These are phyloP conservation scores for Eucalyptus brandiana DNA, from an alignment of 345 rosid genomes.

Conservation along the genomic window DNA sequence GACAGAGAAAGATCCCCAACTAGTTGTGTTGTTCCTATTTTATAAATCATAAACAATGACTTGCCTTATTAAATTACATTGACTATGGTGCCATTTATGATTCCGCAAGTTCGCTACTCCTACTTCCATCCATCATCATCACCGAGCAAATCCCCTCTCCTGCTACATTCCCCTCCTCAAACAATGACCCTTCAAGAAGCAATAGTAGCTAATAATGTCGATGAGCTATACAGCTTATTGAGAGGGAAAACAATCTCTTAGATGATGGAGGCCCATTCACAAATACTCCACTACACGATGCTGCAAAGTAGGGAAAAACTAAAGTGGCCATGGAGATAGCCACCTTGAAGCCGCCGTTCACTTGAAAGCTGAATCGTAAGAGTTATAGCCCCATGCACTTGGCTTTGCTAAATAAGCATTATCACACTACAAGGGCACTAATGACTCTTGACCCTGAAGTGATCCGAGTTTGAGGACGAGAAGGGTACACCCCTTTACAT, in stretches of 20 bases:
- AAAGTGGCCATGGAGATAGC: not conserved
- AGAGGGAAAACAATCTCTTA: not conserved
- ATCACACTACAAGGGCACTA: not conserved
- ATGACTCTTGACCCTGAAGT: not conserved
- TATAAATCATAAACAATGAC: too few species aligned
- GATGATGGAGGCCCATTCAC: not conserved
- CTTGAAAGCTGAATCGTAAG: rapidly evolving
- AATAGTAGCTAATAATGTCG: rapidly evolving
- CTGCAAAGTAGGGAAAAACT: rapidly evolving
- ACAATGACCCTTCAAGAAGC: not conserved
- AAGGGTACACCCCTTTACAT: not conserved
- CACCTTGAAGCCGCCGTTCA: not conserved
- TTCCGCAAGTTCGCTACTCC: too few species aligned
- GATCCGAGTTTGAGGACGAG: not conserved
- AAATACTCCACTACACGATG: not conserved
- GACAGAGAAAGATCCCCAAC: too few species aligned
- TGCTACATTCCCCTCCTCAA: too few species aligned
- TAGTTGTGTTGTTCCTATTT: rapidly evolving
- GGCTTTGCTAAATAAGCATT: not conserved
- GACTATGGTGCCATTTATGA: rapidly evolving
- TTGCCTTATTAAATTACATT: too few species aligned
- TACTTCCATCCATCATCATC: too few species aligned
- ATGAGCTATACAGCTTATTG: not conserved
- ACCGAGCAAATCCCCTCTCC: too few species aligned
- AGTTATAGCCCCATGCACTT: not conserved